Conservation (phyloP, 2,329 filamentous ascomycete genomes). For the Beauveria scarabaeidicola region DNA sequence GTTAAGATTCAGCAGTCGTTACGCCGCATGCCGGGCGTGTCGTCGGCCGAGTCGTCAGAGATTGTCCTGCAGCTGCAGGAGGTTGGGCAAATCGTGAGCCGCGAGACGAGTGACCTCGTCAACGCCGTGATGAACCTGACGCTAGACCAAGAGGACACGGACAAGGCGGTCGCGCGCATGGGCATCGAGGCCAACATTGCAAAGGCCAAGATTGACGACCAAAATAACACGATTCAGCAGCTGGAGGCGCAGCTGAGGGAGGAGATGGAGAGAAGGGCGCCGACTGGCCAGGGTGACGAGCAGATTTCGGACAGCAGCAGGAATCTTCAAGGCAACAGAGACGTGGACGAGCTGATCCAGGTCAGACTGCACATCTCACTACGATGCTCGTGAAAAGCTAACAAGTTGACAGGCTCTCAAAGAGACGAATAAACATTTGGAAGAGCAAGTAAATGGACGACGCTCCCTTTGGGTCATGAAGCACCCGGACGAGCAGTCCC, state of each 20-base stretch:
- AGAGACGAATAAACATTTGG: conserved; percentile 24
- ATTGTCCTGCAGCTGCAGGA: conserved; percentile 28
- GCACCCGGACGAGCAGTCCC: conserved; percentile 22
- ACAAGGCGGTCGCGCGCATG: conserved; percentile 30
- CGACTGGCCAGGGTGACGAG: conserved; percentile 17
- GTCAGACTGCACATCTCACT: conserved; percentile 15
- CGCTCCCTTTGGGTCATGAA: conserved; percentile 29
- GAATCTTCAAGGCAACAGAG: conserved; percentile 19
- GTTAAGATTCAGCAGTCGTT: conserved; percentile 30
- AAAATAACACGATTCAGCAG: conserved; percentile 23
- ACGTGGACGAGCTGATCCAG: conserved; percentile 23
- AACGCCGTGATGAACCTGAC: conserved; percentile 29
- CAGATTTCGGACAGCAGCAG: conserved; percentile 21
- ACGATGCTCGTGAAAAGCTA: background rate
- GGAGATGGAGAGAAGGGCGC: conserved; percentile 24
- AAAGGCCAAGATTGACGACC: conserved; percentile 26
- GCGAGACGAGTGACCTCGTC: conserved; percentile 31
- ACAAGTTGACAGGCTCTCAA: conserved; percentile 22
- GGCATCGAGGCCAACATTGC: conserved; percentile 29
- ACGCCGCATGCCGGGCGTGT: conserved; percentile 32
- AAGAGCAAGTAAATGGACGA: conserved; percentile 28
- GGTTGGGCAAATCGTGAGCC: conserved; percentile 28
- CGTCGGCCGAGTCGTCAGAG: conserved; percentile 25
- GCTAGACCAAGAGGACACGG: conserved; percentile 30
- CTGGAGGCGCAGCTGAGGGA: conserved; percentile 23